phyloP scores from a whole-genome alignment of 441 rosid species.

The Populus hybrid region DNA sequence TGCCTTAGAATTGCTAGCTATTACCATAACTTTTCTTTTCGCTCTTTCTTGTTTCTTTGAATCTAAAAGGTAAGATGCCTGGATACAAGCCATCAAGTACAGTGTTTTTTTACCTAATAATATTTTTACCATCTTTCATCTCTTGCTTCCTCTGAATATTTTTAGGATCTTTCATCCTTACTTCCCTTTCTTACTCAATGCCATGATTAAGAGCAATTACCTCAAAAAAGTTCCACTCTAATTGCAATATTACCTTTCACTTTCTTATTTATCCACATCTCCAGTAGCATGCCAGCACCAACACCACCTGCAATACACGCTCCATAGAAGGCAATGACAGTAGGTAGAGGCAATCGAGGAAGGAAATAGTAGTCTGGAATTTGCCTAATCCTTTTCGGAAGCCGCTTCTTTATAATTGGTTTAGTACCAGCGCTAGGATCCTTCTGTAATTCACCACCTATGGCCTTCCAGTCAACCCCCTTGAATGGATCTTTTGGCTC shows the following conservation, averaged over 20 bases:
- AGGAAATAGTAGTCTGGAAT: conserved; percentile 82
- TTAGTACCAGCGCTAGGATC: conserved; percentile 53
- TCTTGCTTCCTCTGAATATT: too few relatives aligned
- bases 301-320: conserved; percentile 74
- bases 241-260: conserved; percentile 47
- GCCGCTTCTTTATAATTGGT: conserved; percentile 54
- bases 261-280: conserved; percentile 78
- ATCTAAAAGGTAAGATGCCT: too few relatives aligned
- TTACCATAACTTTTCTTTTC: background rate
- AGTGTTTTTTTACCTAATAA: too few relatives aligned
- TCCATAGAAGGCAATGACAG: conserved; percentile 59
- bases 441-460: conserved; percentile 67
- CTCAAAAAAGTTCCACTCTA: too few relatives aligned
- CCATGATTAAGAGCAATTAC: too few relatives aligned
- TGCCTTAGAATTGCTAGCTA: background rate
- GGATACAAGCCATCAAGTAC: background rate
- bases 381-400: conserved; percentile 72
- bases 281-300: conserved; percentile 86
- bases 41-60: background rate
- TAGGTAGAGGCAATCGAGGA: conserved; percentile 55
- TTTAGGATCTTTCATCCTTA: too few relatives aligned
- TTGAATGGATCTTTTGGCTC: conserved; percentile 72
- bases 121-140: too few relatives aligned
- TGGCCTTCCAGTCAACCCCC: conserved; percentile 77
- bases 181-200: too few relatives aligned